Evolutionary conservation across 83 land plant species (phyloP).

Genomic region (Larix sibirica): DNA sequence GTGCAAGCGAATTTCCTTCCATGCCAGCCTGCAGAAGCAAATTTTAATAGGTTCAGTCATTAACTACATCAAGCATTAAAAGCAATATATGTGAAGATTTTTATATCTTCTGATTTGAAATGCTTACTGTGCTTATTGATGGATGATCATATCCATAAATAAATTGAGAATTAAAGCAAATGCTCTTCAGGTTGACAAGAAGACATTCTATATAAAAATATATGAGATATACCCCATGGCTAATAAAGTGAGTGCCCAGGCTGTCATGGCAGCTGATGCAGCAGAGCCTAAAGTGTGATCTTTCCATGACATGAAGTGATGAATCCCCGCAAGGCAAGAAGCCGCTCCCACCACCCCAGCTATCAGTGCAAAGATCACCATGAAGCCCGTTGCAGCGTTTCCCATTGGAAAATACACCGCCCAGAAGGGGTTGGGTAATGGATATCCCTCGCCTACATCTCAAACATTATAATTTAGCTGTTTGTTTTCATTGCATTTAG

Average conservation of each 20-base stretch:
- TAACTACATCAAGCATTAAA: neutral
- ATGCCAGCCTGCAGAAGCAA: slow-evolving; percentile 10
- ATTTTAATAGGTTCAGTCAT: slow-evolving; percentile 33
- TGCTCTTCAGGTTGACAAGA: too few relatives aligned
- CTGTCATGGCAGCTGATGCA: slow-evolving; percentile 39
- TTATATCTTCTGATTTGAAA: too few relatives aligned
- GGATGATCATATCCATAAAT: too few relatives aligned
- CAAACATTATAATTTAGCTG: too few relatives aligned
- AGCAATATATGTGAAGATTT: neutral
- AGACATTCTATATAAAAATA: neutral
- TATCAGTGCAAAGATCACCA: slow-evolving; percentile 55
- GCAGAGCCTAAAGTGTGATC: slow-evolving; percentile 38
- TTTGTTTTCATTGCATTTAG: too few relatives aligned
- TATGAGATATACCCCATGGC: slow-evolving; percentile 58
- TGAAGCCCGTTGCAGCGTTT: slow-evolving; percentile 69
- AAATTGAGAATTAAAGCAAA: too few relatives aligned
- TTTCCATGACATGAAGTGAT: slow-evolving; percentile 42
- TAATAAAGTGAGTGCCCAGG: slow-evolving; percentile 64
- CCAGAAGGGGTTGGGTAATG: slow-evolving; percentile 13
- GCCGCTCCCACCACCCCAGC: slow-evolving; percentile 69
- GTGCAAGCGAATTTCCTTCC: neutral
- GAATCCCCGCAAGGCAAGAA: slow-evolving; percentile 38
- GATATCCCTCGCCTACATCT: too few relatives aligned
- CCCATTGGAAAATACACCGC: slow-evolving; percentile 63
- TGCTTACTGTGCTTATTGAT: too few relatives aligned